Percentiles rank a stretch among this genome's conserved stretches.
Evolutionary conservation across 2,329 filamentous ascomycete genomes (phyloP).

Genomic region (Colletotrichum brevisporum): DNA sequence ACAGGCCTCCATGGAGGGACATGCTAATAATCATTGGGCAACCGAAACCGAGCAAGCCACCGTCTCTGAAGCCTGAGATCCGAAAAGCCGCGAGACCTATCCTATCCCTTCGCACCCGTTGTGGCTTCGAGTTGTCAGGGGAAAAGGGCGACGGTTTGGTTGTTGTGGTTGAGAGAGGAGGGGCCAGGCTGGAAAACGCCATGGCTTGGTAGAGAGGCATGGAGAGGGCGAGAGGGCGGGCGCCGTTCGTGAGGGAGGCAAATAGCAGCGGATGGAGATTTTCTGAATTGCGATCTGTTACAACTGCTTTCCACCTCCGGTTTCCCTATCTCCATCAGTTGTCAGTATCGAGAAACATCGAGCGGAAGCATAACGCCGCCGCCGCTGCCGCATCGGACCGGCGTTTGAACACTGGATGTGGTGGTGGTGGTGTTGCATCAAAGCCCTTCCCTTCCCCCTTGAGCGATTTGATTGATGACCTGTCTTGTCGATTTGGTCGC

Average conservation of each 20-base stretch:
- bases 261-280: background rate
- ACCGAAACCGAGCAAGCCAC: background rate
- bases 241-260: background rate
- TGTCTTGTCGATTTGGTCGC: too few relatives aligned
- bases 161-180: background rate
- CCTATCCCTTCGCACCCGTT: background rate
- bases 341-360: background rate
- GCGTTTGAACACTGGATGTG: background rate
- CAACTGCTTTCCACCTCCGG: background rate
- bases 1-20: background rate
- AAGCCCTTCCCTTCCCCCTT: too few relatives aligned
- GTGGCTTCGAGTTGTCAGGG: background rate
- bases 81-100: background rate
- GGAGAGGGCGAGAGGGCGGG: background rate
- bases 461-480: too few relatives aligned
- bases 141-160: background rate
- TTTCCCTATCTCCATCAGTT: background rate
- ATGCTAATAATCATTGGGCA: background rate
- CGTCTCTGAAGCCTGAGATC: background rate
- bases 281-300: background rate
- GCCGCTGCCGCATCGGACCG: background rate
- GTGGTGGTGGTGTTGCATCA: background rate
- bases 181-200: background rate
- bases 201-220: background rate
- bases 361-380: too few relatives aligned